Evolutionary conservation across 2,329 filamentous ascomycete species (phyloP).

Genomic region (Dryadomyces quercus-mongolicae): DNA sequence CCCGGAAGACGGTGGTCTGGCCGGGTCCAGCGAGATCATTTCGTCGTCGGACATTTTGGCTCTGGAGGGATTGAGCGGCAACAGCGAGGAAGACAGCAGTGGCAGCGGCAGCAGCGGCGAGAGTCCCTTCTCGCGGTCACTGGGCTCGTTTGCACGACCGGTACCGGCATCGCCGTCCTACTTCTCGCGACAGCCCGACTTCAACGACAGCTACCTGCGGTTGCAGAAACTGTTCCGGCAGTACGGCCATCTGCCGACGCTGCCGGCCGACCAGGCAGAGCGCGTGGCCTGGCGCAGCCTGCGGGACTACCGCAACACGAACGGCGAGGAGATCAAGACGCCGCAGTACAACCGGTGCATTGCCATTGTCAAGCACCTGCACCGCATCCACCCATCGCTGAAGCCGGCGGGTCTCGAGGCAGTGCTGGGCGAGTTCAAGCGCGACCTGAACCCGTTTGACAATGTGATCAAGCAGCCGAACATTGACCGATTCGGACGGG

Average conservation of each 20-base stretch:
- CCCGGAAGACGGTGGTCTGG: neutral
- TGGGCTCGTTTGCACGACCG: constrained; percentile 48
- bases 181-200: constrained; percentile 74
- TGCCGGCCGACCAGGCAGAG: constrained; percentile 53
- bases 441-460: constrained; percentile 59
- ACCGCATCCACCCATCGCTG: constrained; percentile 71
- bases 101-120: neutral
- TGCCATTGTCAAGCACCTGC: constrained; percentile 63
- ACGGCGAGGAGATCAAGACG: constrained; percentile 61
- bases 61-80: neutral
- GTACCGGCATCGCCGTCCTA: constrained; percentile 85
- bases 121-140: neutral
- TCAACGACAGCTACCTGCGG: constrained; percentile 72
- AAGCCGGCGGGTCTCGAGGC: constrained; percentile 57
- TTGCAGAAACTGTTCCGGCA: constrained; percentile 61
- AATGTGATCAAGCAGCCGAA: constrained; percentile 49
- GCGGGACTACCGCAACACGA: constrained; percentile 57
- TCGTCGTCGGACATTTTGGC: neutral
- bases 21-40: neutral
- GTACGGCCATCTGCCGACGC: constrained; percentile 60
- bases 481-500: constrained; percentile 67
- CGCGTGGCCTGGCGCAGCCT: constrained; percentile 72
- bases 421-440: constrained; percentile 58
- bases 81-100: neutral
- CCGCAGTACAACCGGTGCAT: constrained; percentile 71